Base-by-base conservation (phyloP, 2,329 filamentous ascomycete genomes). In the Botrytis medusae region DNA sequence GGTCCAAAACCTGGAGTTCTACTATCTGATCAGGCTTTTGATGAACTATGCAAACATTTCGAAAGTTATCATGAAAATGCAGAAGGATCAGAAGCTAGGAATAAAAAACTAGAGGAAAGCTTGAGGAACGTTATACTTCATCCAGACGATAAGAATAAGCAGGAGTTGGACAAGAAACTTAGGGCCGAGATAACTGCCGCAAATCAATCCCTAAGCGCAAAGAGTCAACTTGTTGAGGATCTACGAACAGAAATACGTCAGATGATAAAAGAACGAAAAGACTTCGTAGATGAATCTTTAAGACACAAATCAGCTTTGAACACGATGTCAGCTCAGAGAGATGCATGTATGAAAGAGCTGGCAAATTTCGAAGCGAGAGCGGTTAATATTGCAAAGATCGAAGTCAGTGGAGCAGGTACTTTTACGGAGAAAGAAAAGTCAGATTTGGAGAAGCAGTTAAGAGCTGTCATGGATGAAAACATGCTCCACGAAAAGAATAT, bases 31-130 rank as follows among this genome's bases (percentile, higher is more conserved):
- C 18, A 29, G 4, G 12, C n/a, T 25, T 69, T 57, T 25, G 65
- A 69, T 51, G 48, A 69, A 16, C 22, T 69, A 20, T 57, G 48
- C 65, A 42, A 5, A 32, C 65, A 69, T 69, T 69, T 69, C 6
- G 65, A 69, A 16, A 18, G 65, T 37, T 69, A 69, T 44, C 65
- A 69, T 57, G 65, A 29, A 1, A 69, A 69, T 32, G 48, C 48
- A n/a, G 46, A 42, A 57, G n/a, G 3, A 32, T 69, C 48, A 14
- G 22, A 32, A 12, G 65, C 34, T 37, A 42, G 65, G 25, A 37
- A 42, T 9, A 42, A 5, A 25, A 1, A 6, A 20, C n/a, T 57
- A 8, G 65, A 69, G 40, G 18, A 42, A n/a, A 8, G 14, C 4
- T 44, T 69, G 48, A 57, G 37, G 32, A 57, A 32, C 6, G 18